A percentile compares a stretch with the other conserved stretches of the same genome.
Evolutionary conservation across 768 basidiomycete species (phyloP).

Genomic region (Leccinum rimulosum): DNA sequence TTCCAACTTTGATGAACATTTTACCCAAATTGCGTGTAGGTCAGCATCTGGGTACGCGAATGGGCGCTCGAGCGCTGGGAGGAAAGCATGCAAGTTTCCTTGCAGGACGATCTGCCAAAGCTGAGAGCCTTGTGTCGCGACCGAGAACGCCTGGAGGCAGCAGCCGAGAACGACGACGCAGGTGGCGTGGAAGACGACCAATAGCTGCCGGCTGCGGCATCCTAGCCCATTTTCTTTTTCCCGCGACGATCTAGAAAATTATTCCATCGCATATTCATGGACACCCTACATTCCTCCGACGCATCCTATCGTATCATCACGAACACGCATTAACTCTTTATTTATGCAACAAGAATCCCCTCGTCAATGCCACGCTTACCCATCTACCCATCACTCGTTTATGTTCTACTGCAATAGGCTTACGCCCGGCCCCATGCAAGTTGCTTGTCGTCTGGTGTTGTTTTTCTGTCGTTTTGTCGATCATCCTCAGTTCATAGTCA

Average conservation of each 20-base stretch:
- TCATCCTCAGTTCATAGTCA: constrained; percentile 1
- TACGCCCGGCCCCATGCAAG: constrained; percentile 10
- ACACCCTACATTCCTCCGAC: constrained; percentile 25
- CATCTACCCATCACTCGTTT: constrained; percentile 18
- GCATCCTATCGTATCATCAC: constrained; percentile 23
- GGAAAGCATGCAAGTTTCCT: constrained; percentile 56
- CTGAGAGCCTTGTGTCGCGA: constrained; percentile 23
- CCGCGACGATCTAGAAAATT: constrained; percentile 20
- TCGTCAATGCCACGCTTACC: constrained; percentile 17
- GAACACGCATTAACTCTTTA: constrained; percentile 27
- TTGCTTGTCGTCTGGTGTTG: constrained; percentile 4
- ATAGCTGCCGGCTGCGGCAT: constrained; percentile 4
- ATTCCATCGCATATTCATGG: constrained; percentile 26
- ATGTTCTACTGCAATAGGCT: constrained; percentile 18
- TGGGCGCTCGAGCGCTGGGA: constrained; percentile 83
- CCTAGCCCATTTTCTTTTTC: neutral
- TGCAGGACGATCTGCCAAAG: constrained; percentile 54
- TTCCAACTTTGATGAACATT: neutral
- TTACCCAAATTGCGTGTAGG: constrained; percentile 40
- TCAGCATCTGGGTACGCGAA: constrained; percentile 76
- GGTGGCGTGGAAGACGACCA: constrained; percentile 4
- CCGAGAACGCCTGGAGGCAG: constrained; percentile 14
- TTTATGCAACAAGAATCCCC: constrained; percentile 25
- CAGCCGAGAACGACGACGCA: constrained; percentile 15
- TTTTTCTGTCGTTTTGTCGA: constrained; percentile 23